phyloP scores from a whole-genome alignment of 2,329 filamentous ascomycete species.

The Exophiala sp. region DNA sequence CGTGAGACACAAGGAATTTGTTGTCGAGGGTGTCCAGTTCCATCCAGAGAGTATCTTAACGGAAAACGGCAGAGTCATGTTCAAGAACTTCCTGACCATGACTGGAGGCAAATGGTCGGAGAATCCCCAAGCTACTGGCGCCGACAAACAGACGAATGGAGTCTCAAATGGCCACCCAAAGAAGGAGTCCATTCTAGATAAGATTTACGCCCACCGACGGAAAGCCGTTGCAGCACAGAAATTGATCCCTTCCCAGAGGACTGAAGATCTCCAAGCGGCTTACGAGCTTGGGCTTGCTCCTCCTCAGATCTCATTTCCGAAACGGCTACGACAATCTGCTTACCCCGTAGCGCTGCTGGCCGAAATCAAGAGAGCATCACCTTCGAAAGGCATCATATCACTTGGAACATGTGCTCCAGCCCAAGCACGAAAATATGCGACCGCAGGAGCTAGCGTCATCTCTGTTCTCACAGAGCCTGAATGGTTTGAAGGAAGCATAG shows the following conservation, averaged over 20 bases:
- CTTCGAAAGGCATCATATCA: conserved; percentile 92
- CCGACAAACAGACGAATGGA: conserved; percentile 25
- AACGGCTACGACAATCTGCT: conserved; percentile 73
- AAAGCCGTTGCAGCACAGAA: conserved; percentile 76
- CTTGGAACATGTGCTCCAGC: conserved; percentile 81
- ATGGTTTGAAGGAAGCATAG: conserved; percentile 98
- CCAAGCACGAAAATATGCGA: conserved; percentile 86
- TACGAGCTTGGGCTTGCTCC: conserved; percentile 83
- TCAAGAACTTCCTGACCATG: conserved; percentile 86
- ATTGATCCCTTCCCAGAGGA: conserved; percentile 76
- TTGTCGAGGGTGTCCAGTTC: conserved; percentile 95
- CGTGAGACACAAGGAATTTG: conserved; percentile 84
- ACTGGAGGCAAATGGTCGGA: conserved; percentile 78
- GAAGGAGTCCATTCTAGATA: conserved; percentile 81
- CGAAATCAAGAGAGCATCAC: conserved; percentile 94
- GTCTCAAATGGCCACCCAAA: conserved; percentile 42
- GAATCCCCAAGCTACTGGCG: conserved; percentile 25
- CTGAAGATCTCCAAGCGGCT: conserved; percentile 77
- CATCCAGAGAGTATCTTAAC: conserved; percentile 97
- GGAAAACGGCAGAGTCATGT: conserved; percentile 80
- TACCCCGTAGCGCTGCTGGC: conserved; percentile 93
- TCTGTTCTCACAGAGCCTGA: conserved; percentile 98
- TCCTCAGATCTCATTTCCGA: conserved; percentile 74
- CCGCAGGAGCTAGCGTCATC: conserved; percentile 92
- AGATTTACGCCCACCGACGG: conserved; percentile 81